Evolutionary conservation across 2,329 filamentous ascomycete genomes (phyloP).

Genomic region (Hypoxylon sp.): DNA sequence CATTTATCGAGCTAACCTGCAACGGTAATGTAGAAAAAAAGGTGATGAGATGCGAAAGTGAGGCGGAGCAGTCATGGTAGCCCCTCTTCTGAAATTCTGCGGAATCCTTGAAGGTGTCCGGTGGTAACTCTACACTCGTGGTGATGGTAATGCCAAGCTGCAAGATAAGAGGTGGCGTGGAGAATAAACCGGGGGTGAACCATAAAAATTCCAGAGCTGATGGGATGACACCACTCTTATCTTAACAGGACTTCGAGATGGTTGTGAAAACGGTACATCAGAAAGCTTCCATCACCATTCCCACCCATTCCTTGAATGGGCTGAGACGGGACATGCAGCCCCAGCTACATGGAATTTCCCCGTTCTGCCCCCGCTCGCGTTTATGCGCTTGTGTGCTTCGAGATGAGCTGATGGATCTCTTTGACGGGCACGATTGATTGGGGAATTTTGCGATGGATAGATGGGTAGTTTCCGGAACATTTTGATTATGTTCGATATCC

Average conservation of each 20-base stretch:
- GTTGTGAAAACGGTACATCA: constrained; percentile 26
- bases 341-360: constrained; percentile 39
- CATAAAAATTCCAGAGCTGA: constrained; percentile 12
- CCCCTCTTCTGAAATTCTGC: constrained; percentile 28
- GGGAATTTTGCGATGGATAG: constrained; percentile 1
- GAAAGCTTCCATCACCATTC: constrained; percentile 13
- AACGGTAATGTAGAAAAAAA: constrained; percentile 3
- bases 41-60: constrained; percentile 26
- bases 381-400: constrained; percentile 19
- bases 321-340: constrained; percentile 31
- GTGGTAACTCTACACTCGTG: constrained; percentile 18
- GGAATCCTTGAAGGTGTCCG: constrained; percentile 10
- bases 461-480: background rate
- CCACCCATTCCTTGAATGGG: constrained; percentile 25
- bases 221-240: constrained; percentile 28
- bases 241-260: constrained; percentile 41
- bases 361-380: constrained; percentile 35
- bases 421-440: constrained; percentile 16
- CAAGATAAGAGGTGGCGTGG: constrained; percentile 17
- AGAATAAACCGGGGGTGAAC: constrained; percentile 12
- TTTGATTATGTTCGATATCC: background rate
- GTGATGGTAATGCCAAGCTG: constrained; percentile 32
- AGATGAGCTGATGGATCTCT: constrained; percentile 18
- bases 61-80: constrained; percentile 33
- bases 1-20: constrained; percentile 1